Evolutionary conservation across 805 yeast species (phyloP).

Genomic region (Candida sphagnicola): DNA sequence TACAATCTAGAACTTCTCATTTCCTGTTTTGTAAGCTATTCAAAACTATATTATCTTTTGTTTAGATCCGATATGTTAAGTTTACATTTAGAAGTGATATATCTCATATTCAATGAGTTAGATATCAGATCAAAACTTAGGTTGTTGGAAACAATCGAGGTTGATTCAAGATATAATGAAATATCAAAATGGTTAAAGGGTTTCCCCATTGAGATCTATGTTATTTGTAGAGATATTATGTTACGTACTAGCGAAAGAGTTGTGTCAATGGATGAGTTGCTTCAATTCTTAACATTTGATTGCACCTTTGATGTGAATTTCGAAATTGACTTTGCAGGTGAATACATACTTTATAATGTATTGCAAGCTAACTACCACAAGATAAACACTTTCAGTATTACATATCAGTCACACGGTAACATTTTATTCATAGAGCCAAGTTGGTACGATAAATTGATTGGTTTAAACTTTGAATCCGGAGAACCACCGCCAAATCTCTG

Average conservation of each 20-base stretch:
- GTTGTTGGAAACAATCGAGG: neutral
- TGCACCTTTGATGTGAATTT: neutral
- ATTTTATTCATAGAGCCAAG: neutral
- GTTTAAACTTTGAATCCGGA: constrained; percentile 74
- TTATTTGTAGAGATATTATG: no score
- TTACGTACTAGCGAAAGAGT: neutral
- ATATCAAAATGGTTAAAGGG: neutral
- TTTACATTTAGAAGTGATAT: neutral
- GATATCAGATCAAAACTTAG: neutral
- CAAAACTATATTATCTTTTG: no score
- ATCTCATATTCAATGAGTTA: neutral
- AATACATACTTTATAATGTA: neutral
- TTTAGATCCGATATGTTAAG: no score
- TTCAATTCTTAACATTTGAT: neutral
- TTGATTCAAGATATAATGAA: neutral
- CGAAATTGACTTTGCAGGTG: neutral
- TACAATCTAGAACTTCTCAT: no score
- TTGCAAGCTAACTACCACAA: neutral
- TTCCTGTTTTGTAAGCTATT: no score
- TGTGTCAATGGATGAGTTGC: neutral
- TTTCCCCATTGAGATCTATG: neutral
- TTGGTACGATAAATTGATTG: no score
- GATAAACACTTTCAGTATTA: neutral
- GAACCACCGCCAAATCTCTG: constrained; percentile 93
- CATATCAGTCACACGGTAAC: neutral